Evolutionary conservation across 352 stramenopile species (phyloP), one percentile per base, ranked within the genome.

Genomic region (Phytophthora brassicae): DNA sequence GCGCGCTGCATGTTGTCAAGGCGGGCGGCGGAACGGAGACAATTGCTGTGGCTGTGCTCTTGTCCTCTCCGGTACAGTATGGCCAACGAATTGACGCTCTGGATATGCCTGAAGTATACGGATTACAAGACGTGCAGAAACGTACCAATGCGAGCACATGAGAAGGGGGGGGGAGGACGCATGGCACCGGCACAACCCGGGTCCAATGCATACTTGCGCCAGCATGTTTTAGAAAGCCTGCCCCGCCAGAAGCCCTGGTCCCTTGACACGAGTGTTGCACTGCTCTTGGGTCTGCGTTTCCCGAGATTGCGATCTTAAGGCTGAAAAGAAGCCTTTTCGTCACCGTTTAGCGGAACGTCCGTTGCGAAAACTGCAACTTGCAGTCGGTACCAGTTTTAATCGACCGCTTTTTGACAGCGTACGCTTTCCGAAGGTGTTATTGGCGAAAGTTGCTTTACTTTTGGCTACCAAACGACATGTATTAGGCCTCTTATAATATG

Each of bases 121-220:
- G 60, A 63, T 67, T 43, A 46, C 60, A 62, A 57, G 60, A 57
- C 52, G 60, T 67, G 60, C 60, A 67, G 24, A 67, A 39, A 67
- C 52, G 26, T 67, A 46, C 44, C 60, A 20, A 36, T 38, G 28
- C 35, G 31, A 44, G 36, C 35, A 46, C 52, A 57, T 63, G 60
- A 67, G 60, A 63, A 67, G 60, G 60, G 50, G 52, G 12, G 48
- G 50, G 44, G 61, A 26, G 44, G 51, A 66, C 42, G 60, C 60
- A 17, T 17, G n/a, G 52, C 60, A 23, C 52, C 43, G 35, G 51
- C 45, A 56, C 38, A 45, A 20, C 9, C 17, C 35, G 51, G 43
- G 54, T 67, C 59, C 42, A 46, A 62, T 48, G 20, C 19, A 44
- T 44, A 44, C 38, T 26, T 23, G 16, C 36, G 41, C 59, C 41